A percentile compares a stretch with the other conserved stretches of the same genome.
Evolutionary conservation across 768 basidiomycete genomes (phyloP).

Genomic region (Mycena rebaudengoi): DNA sequence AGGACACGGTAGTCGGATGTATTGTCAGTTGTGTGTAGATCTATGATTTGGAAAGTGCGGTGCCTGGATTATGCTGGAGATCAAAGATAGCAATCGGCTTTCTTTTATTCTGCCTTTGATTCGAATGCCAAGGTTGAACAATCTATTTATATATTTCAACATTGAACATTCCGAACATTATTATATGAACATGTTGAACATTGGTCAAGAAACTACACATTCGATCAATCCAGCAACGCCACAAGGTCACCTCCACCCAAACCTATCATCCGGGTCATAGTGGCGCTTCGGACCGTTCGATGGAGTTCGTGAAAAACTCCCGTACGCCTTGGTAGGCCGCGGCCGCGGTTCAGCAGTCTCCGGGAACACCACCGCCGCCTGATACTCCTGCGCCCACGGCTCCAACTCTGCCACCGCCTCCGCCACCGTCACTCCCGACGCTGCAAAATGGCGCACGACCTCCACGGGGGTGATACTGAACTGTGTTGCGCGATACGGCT

Average conservation of each 20-base stretch:
- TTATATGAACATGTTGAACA: background rate
- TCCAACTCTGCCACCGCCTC: slow-evolving; percentile 45
- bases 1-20: too few species aligned
- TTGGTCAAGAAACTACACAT: background rate
- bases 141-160: background rate
- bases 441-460: slow-evolving; percentile 52
- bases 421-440: slow-evolving; percentile 47
- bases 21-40: too few species aligned
- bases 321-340: background rate
- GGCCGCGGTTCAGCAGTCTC: too few species aligned
- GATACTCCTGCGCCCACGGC: slow-evolving; percentile 49
- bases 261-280: slow-evolving; percentile 9
- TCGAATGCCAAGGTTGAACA: background rate
- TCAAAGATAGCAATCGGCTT: too few species aligned
- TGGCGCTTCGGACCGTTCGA: slow-evolving; percentile 5
- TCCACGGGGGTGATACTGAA: slow-evolving; percentile 41
- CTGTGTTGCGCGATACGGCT: slow-evolving; percentile 38
- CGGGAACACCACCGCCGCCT: slow-evolving; percentile 24
- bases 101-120: too few species aligned
- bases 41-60: too few species aligned
- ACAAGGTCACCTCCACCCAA: slow-evolving; percentile 19
- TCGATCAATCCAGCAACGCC: background rate
- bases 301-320: background rate
- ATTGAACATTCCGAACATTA: too few species aligned
- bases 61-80: too few species aligned